Evolutionary conservation across 106 monocot species (phyloP).

Genomic region (Allium fistulosum): DNA sequence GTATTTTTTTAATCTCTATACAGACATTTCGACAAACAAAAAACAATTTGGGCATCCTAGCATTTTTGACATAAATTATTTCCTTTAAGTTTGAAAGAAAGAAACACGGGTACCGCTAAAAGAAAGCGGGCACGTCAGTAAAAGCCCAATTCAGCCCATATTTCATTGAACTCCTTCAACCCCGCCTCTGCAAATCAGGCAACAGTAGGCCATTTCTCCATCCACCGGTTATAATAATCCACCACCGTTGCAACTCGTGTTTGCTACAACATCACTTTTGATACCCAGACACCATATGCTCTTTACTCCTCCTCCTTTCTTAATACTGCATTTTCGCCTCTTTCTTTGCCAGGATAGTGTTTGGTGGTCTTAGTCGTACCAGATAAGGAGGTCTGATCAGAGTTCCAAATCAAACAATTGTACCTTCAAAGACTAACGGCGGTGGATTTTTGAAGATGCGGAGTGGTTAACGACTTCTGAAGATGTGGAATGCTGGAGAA

Average conservation of each 20-base stretch:
- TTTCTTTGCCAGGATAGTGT: slow-evolving; percentile 48
- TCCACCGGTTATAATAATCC: slow-evolving; percentile 77
- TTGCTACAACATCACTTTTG: slow-evolving; percentile 97
- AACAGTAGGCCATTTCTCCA: slow-evolving; percentile 76
- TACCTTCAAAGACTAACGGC: too few species aligned
- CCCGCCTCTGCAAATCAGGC: slow-evolving; percentile 48
- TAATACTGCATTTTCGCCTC: not conserved
- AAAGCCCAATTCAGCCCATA: slow-evolving; percentile 96
- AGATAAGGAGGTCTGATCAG: slow-evolving; percentile 54
- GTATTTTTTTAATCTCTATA: too few species aligned
- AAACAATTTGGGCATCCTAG: too few species aligned
- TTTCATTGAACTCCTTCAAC: slow-evolving; percentile 90
- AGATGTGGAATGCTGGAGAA: too few species aligned
- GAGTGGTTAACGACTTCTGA: too few species aligned
- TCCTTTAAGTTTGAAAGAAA: too few species aligned
- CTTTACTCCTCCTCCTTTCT: slow-evolving; percentile 18
- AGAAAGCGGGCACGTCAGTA: slow-evolving; percentile 84
- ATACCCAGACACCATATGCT: slow-evolving; percentile 94
- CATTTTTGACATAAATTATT: too few species aligned
- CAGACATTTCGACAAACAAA: too few species aligned
- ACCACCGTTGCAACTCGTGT: slow-evolving; percentile 66
- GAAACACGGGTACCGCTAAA: slow-evolving; percentile 50
- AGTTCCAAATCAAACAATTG: not conserved
- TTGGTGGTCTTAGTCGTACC: slow-evolving; percentile 74
- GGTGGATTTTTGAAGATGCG: too few species aligned